Percentiles rank a stretch among this genome's conserved stretches.
Conservation (phyloP, 495 filamentous ascomycete species). For the Oleoguttula mirabilis region DNA sequence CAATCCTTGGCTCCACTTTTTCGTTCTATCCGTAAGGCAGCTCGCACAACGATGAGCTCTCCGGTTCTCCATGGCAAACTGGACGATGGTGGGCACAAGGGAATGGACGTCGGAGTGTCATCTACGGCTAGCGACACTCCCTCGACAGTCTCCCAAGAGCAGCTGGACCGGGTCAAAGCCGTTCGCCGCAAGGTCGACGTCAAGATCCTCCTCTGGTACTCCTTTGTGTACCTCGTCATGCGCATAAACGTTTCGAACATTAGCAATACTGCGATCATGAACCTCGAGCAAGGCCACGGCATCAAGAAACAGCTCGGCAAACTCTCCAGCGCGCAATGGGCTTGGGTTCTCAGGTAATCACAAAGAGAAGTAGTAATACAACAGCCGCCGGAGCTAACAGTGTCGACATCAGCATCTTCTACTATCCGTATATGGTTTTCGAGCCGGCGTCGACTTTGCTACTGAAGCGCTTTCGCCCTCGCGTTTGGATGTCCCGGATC, state of each 20-base stretch:
- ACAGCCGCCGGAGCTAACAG: too few relatives aligned
- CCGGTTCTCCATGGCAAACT: too few relatives aligned
- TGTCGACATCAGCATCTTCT: neutral
- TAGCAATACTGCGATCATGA: slow-evolving; percentile 15
- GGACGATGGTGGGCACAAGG: too few relatives aligned
- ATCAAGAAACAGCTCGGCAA: slow-evolving; percentile 10
- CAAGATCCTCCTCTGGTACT: slow-evolving; percentile 6
- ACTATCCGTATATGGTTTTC: slow-evolving; percentile 7
- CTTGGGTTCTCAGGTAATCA: slow-evolving; percentile 7
- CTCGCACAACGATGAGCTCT: too few relatives aligned
- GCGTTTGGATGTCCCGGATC: slow-evolving; percentile 7
- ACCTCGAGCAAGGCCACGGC: slow-evolving; percentile 10
- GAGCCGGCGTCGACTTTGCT: slow-evolving; percentile 12
- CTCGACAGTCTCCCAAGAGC: neutral
- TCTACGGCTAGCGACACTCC: too few relatives aligned
- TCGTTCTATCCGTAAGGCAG: too few relatives aligned
- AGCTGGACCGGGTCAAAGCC: neutral
- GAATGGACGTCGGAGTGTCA: too few relatives aligned
- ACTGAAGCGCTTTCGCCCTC: slow-evolving; percentile 11
- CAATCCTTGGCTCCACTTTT: too few relatives aligned
- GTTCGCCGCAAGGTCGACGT: slow-evolving; percentile 8
- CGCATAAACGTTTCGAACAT: slow-evolving; percentile 4
- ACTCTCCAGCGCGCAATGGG: slow-evolving; percentile 7
- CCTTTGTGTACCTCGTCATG: slow-evolving; percentile 7
- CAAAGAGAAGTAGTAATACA: too few relatives aligned